These are phyloP conservation scores for Cinchona pubescens DNA, from an alignment of 257 asterid species.

Conservation along the genomic window DNA sequence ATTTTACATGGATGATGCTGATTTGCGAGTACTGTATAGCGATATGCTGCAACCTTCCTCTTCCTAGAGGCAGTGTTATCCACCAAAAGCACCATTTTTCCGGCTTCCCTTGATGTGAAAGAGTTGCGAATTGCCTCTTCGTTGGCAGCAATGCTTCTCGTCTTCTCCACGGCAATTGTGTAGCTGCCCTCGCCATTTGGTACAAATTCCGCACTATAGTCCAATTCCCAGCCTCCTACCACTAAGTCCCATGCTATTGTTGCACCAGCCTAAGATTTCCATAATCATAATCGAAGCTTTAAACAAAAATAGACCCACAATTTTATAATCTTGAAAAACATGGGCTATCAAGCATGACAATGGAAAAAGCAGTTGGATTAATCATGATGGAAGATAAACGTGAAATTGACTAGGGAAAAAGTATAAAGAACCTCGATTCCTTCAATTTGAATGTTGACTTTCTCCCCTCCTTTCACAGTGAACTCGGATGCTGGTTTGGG, in stretches of 20 bases:
- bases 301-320: slow-evolving; percentile 21
- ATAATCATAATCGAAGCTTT: background rate
- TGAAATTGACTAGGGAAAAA: background rate
- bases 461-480: slow-evolving; percentile 80
- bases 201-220: slow-evolving; percentile 69
- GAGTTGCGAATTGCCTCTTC: slow-evolving; percentile 71
- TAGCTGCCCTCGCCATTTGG: slow-evolving; percentile 64
- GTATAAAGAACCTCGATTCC: slow-evolving; percentile 74
- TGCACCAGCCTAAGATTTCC: slow-evolving; percentile 51
- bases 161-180: slow-evolving; percentile 79
- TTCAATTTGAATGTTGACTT: slow-evolving; percentile 87
- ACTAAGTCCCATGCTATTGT: slow-evolving; percentile 82
- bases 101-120: slow-evolving; percentile 54
- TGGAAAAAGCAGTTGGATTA: background rate
- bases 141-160: slow-evolving; percentile 42
- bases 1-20: slow-evolving; percentile 26
- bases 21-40: slow-evolving; percentile 63
- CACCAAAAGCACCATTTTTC: slow-evolving; percentile 73
- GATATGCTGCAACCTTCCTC: slow-evolving; percentile 81
- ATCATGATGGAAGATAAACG: background rate
- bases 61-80: slow-evolving; percentile 67
- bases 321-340: background rate
- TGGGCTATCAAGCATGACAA: background rate
- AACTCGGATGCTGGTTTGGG: slow-evolving; percentile 93
- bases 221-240: slow-evolving; percentile 91